Evolutionary conservation across 106 monocot genomes (phyloP).

Genomic region (Cymbidium sinense): DNA sequence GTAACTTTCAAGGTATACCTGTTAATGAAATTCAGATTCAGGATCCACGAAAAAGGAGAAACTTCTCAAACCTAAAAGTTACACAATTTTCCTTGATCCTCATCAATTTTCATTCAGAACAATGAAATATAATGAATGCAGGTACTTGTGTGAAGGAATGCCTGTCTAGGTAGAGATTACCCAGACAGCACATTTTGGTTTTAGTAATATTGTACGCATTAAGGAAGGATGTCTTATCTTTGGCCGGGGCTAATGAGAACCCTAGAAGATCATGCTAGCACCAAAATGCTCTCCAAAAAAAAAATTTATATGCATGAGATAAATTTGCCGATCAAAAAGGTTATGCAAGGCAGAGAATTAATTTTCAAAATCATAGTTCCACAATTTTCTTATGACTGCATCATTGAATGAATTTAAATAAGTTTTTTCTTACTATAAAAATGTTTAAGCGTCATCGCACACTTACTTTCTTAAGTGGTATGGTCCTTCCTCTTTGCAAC

Average conservation of each 20-base stretch:
- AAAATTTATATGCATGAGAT: background rate
- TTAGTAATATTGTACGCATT: no score
- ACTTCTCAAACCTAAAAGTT: background rate
- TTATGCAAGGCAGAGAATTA: background rate
- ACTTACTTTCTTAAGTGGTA: conserved; percentile 51
- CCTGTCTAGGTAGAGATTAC: no score
- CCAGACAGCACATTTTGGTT: no score
- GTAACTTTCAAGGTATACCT: conserved; percentile 76
- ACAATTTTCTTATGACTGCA: background rate
- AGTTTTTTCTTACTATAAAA: background rate
- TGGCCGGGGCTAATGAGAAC: no score
- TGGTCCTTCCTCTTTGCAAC: conserved; percentile 55
- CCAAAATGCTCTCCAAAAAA: background rate
- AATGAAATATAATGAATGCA: no score
- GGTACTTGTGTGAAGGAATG: no score
- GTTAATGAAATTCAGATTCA: conserved; percentile 5
- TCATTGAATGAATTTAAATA: background rate
- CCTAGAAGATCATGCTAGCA: background rate
- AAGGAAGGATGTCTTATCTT: no score
- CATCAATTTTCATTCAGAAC: background rate
- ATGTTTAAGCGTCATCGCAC: background rate
- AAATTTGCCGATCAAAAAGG: background rate
- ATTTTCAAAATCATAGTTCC: background rate
- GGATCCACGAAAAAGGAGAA: background rate
- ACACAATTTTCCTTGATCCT: background rate